phyloP scores from a whole-genome alignment of 2,329 filamentous ascomycete genomes.

The Zelopaecilomyces penicillatus region DNA sequence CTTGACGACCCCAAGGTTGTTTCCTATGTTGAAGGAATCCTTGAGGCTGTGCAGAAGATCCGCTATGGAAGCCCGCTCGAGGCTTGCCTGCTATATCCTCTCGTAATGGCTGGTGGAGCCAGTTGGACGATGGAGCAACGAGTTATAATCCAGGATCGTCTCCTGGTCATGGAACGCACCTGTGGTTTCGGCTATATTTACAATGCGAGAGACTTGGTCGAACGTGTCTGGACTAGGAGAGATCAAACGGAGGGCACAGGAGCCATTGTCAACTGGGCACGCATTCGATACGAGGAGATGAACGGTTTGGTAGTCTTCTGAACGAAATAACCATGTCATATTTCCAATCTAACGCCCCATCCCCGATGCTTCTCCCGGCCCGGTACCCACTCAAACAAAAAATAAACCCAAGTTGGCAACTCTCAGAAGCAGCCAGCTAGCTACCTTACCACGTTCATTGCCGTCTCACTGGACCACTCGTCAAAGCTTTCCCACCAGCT shows the following conservation, averaged over 20 bases:
- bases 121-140: conserved; percentile 28
- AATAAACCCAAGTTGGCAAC: too few relatives aligned
- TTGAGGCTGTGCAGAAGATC: conserved; percentile 28
- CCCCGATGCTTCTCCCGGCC: too few relatives aligned
- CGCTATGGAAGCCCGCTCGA: conserved; percentile 34
- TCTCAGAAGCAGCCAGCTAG: too few relatives aligned
- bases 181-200: conserved; percentile 35
- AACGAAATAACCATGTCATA: not conserved
- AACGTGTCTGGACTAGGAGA: conserved; percentile 29
- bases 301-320: conserved; percentile 25
- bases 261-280: conserved; percentile 25
- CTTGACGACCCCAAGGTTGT: conserved; percentile 25
- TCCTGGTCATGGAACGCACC: conserved; percentile 36
- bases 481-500: conserved; percentile 6
- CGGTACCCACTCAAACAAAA: too few relatives aligned
- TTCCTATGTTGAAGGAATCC: conserved; percentile 23
- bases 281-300: conserved; percentile 28
- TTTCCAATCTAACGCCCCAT: too few relatives aligned
- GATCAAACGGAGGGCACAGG: conserved; percentile 20
- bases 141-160: conserved; percentile 29
- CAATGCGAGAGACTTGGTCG: conserved; percentile 29
- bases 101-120: conserved; percentile 33
- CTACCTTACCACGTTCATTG: too few relatives aligned
- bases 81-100: conserved; percentile 31
- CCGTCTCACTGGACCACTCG: too few relatives aligned